A percentile compares a stretch with the other conserved stretches of the same genome.
phyloP scores from a whole-genome alignment of 306 rosid species.

The Prinsepia uniflora region DNA sequence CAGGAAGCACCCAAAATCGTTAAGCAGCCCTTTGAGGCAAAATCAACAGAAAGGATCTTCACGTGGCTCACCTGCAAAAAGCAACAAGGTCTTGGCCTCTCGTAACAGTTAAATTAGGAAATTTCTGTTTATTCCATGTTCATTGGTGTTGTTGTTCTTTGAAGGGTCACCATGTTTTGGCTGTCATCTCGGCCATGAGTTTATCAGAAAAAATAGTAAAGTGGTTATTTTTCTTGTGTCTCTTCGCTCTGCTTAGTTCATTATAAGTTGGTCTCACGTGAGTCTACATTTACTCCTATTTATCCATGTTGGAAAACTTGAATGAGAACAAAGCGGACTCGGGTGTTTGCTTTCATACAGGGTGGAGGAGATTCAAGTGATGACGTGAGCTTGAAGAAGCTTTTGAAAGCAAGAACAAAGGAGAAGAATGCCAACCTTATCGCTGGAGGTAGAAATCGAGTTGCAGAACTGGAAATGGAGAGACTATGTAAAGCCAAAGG shows the following conservation, averaged over 20 bases:
- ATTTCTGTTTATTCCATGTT: neutral
- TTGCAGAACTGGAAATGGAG: constrained; percentile 67
- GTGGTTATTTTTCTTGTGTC: neutral
- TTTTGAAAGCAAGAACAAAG: constrained; percentile 42
- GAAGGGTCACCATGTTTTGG: neutral
- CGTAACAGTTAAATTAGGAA: neutral
- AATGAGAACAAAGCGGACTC: neutral
- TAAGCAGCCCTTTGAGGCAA: constrained; percentile 37
- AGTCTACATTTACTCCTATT: neutral
- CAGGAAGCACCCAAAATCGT: constrained; percentile 42
- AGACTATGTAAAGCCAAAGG: constrained; percentile 50
- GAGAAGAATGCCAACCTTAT: constrained; percentile 36
- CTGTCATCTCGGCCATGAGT: neutral
- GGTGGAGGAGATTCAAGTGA: constrained; percentile 49
- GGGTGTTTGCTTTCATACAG: constrained; percentile 34
- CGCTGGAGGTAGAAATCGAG: constrained; percentile 34
- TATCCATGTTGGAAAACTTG: neutral
- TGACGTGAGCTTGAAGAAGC: constrained; percentile 73
- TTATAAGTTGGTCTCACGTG: neutral
- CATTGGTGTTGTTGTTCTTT: neutral
- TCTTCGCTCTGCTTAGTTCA: neutral
- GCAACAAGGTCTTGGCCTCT: constrained; percentile 41
- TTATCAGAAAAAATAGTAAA: neutral
- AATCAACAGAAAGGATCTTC: constrained; percentile 38
- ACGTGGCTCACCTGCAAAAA: constrained; percentile 27